phyloP scores from a whole-genome alignment of 2,329 filamentous ascomycete genomes.

The Fusarium citri region DNA sequence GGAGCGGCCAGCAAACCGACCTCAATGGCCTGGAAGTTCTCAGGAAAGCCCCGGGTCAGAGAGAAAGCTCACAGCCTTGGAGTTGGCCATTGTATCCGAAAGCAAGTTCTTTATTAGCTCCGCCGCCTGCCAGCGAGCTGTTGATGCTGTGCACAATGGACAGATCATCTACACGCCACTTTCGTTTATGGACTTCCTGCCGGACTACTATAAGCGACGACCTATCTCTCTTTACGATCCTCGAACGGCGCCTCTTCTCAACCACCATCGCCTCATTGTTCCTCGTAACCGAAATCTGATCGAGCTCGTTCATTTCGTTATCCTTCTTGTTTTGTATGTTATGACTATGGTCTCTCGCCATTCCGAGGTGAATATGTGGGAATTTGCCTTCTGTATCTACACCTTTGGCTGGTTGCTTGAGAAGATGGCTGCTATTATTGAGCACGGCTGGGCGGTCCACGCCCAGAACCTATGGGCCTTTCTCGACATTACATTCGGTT shows the following conservation, averaged over 20 bases:
- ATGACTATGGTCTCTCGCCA: conserved; percentile 72
- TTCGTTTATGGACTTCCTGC: conserved; percentile 77
- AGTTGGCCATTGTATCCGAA: conserved; percentile 78
- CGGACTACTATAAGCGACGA: conserved; percentile 78
- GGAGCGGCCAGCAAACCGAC: conserved; percentile 58
- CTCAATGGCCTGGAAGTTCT: conserved; percentile 52
- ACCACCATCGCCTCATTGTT: conserved; percentile 78
- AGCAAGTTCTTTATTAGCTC: conserved; percentile 75
- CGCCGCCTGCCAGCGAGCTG: conserved; percentile 75
- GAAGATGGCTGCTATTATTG: conserved; percentile 72
- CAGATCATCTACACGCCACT: conserved; percentile 77
- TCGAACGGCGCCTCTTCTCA: conserved; percentile 71
- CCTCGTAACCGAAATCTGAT: conserved; percentile 74
- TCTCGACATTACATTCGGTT: conserved; percentile 75
- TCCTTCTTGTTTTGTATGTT: conserved; percentile 72
- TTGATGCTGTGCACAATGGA: conserved; percentile 76
- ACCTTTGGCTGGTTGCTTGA: conserved; percentile 75
- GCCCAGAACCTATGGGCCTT: conserved; percentile 82
- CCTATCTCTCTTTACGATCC: conserved; percentile 78
- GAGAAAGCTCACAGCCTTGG: conserved; percentile 73
- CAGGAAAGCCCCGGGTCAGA: conserved; percentile 56
- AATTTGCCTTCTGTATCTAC: conserved; percentile 72
- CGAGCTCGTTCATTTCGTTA: conserved; percentile 73
- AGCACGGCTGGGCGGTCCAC: conserved; percentile 75
- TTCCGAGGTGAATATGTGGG: conserved; percentile 60